These are phyloP conservation scores for Calendula officinalis DNA, from an alignment of 129 eudicot species.

Conservation along the genomic window DNA sequence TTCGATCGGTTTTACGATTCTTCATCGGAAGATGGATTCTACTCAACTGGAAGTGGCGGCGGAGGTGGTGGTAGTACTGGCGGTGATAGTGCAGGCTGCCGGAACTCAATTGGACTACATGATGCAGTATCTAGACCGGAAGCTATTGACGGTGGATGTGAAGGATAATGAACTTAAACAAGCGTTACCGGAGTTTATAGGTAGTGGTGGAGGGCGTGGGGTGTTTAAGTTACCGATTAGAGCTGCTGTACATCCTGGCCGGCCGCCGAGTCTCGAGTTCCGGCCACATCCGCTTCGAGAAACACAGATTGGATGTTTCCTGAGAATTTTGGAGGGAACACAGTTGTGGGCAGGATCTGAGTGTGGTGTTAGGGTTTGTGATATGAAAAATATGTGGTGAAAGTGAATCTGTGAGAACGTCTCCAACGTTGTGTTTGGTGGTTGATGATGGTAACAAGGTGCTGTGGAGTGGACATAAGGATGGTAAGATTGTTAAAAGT, in stretches of 20 bases:
- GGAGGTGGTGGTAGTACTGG: constrained; percentile 11
- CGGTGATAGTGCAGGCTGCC: constrained; percentile 33
- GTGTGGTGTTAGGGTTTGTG: constrained; percentile 69
- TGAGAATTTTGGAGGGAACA: constrained; percentile 51
- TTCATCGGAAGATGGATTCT: constrained; percentile 49
- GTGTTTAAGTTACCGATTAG: constrained; percentile 57
- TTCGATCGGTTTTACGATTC: constrained; percentile 79
- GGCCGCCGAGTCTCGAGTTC: constrained; percentile 68
- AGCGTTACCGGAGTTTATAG: constrained; percentile 61
- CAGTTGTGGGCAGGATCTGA: constrained; percentile 85
- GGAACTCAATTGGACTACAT: constrained; percentile 76
- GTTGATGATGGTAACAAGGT: constrained; percentile 67
- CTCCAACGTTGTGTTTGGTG: constrained; percentile 61
- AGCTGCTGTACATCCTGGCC: constrained; percentile 45
- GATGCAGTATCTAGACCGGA: constrained; percentile 83
- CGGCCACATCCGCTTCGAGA: constrained; percentile 74
- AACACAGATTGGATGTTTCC: constrained; percentile 55
- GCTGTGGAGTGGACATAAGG: constrained; percentile 95
- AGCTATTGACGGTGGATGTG: constrained; percentile 41
- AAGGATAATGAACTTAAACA: constrained; percentile 23
- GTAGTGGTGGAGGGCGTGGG: constrained; percentile 59
- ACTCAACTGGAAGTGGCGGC: constrained; percentile 26
- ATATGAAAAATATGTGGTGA: constrained; percentile 43
- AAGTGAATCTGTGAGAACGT: constrained; percentile 48
- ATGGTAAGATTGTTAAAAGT: constrained; percentile 61